Evolutionary conservation across 1,284 basidiomycete species (phyloP), one percentile per base, ranked within the genome.

Genomic region (Sanghuangporus weigelae): DNA sequence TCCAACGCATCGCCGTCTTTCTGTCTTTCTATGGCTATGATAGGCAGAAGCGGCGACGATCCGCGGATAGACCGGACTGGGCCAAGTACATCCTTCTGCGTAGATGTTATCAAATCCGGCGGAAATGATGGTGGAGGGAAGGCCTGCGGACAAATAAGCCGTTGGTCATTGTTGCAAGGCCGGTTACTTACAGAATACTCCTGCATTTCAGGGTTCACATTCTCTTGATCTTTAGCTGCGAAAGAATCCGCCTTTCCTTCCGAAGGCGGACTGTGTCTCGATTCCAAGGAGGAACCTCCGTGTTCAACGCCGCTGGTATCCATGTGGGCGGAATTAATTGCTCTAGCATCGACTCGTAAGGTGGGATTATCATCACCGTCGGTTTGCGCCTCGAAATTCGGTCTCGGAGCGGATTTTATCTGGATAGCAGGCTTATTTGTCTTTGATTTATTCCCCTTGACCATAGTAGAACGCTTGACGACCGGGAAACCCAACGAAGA

Each of bases 41-140:
- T 68, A 48, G 74, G 70, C 19, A 76, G 75, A 58, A 78, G 77
- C 21, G 76, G 77, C 8, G 76, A 75, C 21, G 53, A 38, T 36
- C 31, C n/a, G 26, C 31, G 53, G 2, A 36, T 16, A 38, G 53
- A 7, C 67, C n/a, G 67, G 72, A 12, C 68, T 68, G 38, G 11
- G 2, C 19, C 38, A 6, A 51, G 48, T 23, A n/a, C 19, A 12
- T 61, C 67, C 38, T 68, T 70, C 12, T 76, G 76, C 12, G 76
- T 78, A 2, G 76, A 78, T n/a, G 76, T 77, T 36, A 68, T 67
- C 54, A 78, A 70, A 55, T 77, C 69, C 46, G 74, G 70, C n/a
- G 76, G 76, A 60, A 78, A 78, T 35, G 76, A 77, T 14, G 75
- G 75, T 7, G 75, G 19, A 26, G 75, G 12, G 75, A 67, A 64